Percentiles rank a stretch among this genome's conserved stretches.
These are phyloP conservation scores for Podospora sp. DNA, from an alignment of 495 filamentous ascomycete species.

Conservation along the genomic window DNA sequence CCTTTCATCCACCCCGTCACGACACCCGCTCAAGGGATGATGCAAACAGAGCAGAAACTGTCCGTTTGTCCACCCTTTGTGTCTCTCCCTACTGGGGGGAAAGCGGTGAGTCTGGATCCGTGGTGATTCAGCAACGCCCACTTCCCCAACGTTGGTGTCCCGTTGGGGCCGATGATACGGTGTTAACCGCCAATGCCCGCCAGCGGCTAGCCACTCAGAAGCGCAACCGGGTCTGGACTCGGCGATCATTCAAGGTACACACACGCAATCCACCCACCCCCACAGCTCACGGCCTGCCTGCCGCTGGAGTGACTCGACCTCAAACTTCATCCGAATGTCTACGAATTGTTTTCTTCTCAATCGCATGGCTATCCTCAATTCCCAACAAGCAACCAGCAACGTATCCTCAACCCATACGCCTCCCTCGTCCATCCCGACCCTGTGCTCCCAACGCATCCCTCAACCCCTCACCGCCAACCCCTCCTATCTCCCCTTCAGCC, in stretches of 20 bases:
- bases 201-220: neutral
- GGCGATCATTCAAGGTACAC: neutral
- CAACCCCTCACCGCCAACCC: neutral
- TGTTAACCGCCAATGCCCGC: neutral
- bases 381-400: too few species aligned
- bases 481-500: neutral
- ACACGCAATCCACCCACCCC: neutral
- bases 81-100: neutral
- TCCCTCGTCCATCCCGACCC: neutral
- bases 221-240: neutral
- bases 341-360: too few species aligned
- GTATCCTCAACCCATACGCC: too few species aligned
- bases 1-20: neutral
- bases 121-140: conserved; percentile 1
- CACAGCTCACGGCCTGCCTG: neutral
- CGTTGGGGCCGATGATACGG: neutral
- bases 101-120: neutral
- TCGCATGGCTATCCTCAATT: too few species aligned
- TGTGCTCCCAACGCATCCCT: neutral
- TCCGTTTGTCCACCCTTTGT: neutral
- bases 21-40: conserved; percentile 7
- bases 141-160: neutral
- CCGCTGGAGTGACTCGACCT: too few species aligned
- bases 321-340: too few species aligned
- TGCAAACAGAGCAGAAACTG: conserved; percentile 2